phyloP scores from a whole-genome alignment of 1,284 basidiomycete species.

The Microbotryum silenes-acaulis region DNA sequence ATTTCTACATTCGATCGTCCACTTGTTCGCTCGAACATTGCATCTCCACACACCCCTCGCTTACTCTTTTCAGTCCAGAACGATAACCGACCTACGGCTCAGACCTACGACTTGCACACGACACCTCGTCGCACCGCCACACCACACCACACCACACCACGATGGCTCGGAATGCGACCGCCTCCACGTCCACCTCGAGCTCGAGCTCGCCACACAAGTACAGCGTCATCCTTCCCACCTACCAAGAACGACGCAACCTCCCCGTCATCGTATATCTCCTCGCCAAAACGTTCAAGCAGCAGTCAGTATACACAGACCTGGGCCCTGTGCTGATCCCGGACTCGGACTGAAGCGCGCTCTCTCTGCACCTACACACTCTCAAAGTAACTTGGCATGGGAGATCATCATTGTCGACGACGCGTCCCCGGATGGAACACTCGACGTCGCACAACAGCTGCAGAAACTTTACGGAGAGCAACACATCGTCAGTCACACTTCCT shows the following conservation, averaged over 20 bases:
- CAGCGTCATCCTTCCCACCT: constrained; percentile 75
- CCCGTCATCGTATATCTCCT: constrained; percentile 79
- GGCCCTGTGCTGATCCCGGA: too few relatives aligned
- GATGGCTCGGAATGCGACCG: too few relatives aligned
- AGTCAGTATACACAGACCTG: constrained; percentile 49
- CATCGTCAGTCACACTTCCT: constrained; percentile 50
- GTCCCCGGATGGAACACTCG: constrained; percentile 84
- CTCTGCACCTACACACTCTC: not conserved
- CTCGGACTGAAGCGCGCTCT: too few relatives aligned
- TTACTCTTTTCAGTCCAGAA: too few relatives aligned
- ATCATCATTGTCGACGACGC: constrained; percentile 85
- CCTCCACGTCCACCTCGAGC: not conserved
- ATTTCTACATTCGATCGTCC: too few relatives aligned
- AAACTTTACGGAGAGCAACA: constrained; percentile 71
- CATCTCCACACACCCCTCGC: too few relatives aligned
- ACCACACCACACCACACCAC: too few relatives aligned
- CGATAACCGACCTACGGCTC: too few relatives aligned
- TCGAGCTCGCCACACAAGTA: constrained; percentile 13
- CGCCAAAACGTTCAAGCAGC: constrained; percentile 61
- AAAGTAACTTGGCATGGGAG: constrained; percentile 62
- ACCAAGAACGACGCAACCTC: constrained; percentile 85
- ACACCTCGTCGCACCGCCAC: too few relatives aligned
- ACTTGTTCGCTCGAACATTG: too few relatives aligned
- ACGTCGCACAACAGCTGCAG: constrained; percentile 70
- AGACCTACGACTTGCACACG: too few relatives aligned